Conservation (phyloP, 805 yeast genomes). For the Candida adriatica region DNA sequence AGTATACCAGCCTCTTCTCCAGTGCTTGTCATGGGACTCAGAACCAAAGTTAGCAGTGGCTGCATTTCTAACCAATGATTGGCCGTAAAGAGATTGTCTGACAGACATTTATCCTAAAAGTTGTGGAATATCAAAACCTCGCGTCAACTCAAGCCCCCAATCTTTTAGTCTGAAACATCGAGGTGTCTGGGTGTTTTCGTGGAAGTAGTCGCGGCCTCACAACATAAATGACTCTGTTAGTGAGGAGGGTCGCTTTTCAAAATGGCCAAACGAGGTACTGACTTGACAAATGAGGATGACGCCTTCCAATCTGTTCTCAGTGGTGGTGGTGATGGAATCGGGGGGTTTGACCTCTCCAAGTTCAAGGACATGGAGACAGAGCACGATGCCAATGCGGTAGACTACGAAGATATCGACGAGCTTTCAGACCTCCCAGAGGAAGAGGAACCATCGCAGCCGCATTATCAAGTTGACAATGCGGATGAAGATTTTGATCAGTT, state of each 20-base stretch:
- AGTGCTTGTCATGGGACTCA: conserved; percentile 19
- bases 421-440: conserved; percentile 59
- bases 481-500: conserved; percentile 34
- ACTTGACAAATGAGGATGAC: conserved; percentile 30
- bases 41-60: conserved; percentile 12
- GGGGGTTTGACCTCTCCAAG: conserved; percentile 14
- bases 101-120: too few relatives aligned
- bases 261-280: conserved; percentile 10
- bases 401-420: conserved; percentile 92
- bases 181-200: conserved; percentile 1
- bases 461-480: conserved; percentile 5
- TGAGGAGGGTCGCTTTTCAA: too few relatives aligned
- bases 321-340: conserved; percentile 26
- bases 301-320: conserved; percentile 32
- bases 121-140: too few relatives aligned
- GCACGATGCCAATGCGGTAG: conserved; percentile 90
- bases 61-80: conserved; percentile 24
- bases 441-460: conserved; percentile 1
- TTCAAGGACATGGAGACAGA: conserved; percentile 30
- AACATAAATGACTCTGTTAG: too few relatives aligned
- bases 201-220: too few relatives aligned
- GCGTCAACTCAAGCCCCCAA: too few relatives aligned
- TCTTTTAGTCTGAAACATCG: too few relatives aligned
- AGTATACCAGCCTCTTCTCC: conserved; percentile 24
- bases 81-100: conserved; percentile 22